phyloP scores from a whole-genome alignment of 495 filamentous ascomycete genomes.

The Trichoderma gamsii region DNA sequence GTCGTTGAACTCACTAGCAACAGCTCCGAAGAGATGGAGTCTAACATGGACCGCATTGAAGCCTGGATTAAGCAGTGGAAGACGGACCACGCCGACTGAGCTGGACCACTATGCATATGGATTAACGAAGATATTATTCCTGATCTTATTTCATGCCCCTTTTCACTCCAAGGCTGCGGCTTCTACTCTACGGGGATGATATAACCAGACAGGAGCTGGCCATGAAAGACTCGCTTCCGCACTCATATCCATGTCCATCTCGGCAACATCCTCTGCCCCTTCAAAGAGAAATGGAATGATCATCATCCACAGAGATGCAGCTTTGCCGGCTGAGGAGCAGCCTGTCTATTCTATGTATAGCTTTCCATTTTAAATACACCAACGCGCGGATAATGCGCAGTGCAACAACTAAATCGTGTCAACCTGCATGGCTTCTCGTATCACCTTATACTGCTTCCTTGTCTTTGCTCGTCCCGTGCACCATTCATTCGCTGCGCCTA shows the following conservation, averaged over 20 bases:
- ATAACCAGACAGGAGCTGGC: too few relatives aligned
- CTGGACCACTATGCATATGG: background rate
- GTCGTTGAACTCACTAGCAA: slow-evolving; percentile 88
- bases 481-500: slow-evolving; percentile 53
- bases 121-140: background rate
- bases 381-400: background rate
- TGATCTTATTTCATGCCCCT: background rate
- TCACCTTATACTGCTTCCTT: slow-evolving; percentile 74
- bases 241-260: too few relatives aligned
- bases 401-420: background rate
- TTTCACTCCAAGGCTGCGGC: background rate
- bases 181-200: too few relatives aligned
- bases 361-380: background rate
- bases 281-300: too few relatives aligned
- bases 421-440: background rate
- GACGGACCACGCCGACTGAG: slow-evolving; percentile 36
- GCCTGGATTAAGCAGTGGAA: slow-evolving; percentile 80
- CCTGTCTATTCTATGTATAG: background rate
- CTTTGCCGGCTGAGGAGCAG: background rate
- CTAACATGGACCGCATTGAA: slow-evolving; percentile 77
- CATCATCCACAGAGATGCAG: background rate
- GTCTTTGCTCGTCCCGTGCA: slow-evolving; percentile 60
- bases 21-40: slow-evolving; percentile 73
- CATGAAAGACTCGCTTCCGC: too few relatives aligned
- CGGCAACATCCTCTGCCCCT: too few relatives aligned